Conservation (phyloP, 768 basidiomycete species). For the Boletus reticuloceps region DNA sequence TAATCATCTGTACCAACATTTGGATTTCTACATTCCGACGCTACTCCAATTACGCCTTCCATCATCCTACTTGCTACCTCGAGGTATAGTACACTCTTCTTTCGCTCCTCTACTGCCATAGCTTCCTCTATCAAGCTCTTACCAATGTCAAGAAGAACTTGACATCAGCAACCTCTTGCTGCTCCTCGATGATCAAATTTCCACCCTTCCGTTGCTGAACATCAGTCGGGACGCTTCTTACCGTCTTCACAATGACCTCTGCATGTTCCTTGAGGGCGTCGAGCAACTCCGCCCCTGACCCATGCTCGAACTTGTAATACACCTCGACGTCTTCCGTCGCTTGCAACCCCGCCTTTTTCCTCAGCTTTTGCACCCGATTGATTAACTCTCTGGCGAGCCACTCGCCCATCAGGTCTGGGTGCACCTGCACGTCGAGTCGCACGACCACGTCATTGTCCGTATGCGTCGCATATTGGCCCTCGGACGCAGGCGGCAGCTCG, state of each 20-base stretch:
- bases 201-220: conserved; percentile 50
- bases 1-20: conserved; percentile 11
- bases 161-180: conserved; percentile 79
- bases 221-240: conserved; percentile 68
- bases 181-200: conserved; percentile 72
- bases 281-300: conserved; percentile 59
- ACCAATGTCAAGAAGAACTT: conserved; percentile 75
- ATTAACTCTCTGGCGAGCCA: conserved; percentile 88
- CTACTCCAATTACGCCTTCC: background rate
- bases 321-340: conserved; percentile 92
- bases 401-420: conserved; percentile 83
- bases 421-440: conserved; percentile 84
- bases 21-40: conserved; percentile 10
- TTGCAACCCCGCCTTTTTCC: conserved; percentile 94
- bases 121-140: conserved; percentile 22
- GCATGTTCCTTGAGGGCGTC: conserved; percentile 63
- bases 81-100: conserved; percentile 23
- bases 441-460: conserved; percentile 96
- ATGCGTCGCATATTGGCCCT: conserved; percentile 73
- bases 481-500: conserved; percentile 61
- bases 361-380: conserved; percentile 90
- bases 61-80: background rate
- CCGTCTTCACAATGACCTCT: conserved; percentile 69
- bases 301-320: conserved; percentile 78
- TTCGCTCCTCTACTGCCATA: background rate